Evolutionary conservation across 108 stramenopile genomes (phyloP).

Genomic region (Bacterosira constricta): DNA sequence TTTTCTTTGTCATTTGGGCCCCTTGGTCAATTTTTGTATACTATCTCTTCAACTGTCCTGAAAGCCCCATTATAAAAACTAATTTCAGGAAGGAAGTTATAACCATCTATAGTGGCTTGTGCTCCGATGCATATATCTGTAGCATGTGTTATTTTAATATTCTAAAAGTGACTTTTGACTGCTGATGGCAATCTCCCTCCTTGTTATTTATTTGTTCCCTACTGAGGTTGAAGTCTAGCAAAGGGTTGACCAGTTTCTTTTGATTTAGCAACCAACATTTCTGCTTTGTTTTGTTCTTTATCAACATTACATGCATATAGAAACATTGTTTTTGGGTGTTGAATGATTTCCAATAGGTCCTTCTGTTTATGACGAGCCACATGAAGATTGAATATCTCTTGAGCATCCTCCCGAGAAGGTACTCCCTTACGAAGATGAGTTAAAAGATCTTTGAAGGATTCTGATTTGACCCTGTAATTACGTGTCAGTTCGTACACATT

Average conservation of each 20-base stretch:
- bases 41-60: background rate
- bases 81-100: background rate
- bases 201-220: background rate
- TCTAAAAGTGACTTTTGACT: background rate
- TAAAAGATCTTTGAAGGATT: background rate
- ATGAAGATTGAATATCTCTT: background rate
- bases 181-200: background rate
- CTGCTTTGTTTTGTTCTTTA: background rate
- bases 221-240: background rate
- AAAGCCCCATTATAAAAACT: background rate
- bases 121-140: background rate
- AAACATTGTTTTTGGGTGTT: background rate
- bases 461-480: constrained; percentile 2
- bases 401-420: background rate
- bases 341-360: background rate
- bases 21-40: background rate
- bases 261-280: background rate
- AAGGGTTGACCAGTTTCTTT: background rate
- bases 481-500: background rate
- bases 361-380: background rate
- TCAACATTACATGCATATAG: background rate
- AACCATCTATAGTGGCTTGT: background rate
- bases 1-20: background rate
- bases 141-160: background rate
- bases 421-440: background rate